Conservation (phyloP, 176 grass and related monocot species). For the Carex littledalei region DNA sequence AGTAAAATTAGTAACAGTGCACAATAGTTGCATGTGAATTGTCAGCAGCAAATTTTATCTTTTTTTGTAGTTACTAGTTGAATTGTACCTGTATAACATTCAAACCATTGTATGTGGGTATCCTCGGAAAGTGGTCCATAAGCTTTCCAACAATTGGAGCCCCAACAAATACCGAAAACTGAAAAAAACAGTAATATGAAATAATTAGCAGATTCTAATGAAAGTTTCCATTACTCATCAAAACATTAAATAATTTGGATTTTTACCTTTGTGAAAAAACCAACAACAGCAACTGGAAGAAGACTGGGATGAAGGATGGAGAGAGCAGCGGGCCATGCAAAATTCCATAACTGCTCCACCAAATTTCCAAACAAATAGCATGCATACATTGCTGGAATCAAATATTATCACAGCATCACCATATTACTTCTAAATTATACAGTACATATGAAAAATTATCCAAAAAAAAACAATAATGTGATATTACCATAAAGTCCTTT, state of each 20-base stretch:
- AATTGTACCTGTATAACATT: constrained; percentile 75
- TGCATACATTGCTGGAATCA: constrained; percentile 69
- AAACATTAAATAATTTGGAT: neutral
- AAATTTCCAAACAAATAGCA: constrained; percentile 88
- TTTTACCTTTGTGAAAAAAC: constrained; percentile 90
- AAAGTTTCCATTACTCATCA: neutral
- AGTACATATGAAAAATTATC: no score
- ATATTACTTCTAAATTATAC: no score
- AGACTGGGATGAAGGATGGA: constrained; percentile 82
- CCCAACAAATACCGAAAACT: constrained; percentile 79
- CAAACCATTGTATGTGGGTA: constrained; percentile 73
- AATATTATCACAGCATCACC: neutral
- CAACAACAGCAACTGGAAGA: constrained; percentile 84
- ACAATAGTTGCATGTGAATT: neutral
- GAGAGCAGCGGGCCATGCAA: constrained; percentile 82
- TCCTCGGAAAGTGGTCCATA: constrained; percentile 89
- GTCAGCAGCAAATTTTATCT: neutral
- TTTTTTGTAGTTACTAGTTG: neutral
- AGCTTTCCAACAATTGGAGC: constrained; percentile 85
- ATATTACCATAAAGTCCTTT: no score
- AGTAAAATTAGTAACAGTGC: constrained; percentile 11
- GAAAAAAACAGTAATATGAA: constrained; percentile 31
- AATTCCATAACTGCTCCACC: constrained; percentile 95
- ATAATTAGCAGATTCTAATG: neutral
- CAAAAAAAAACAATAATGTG: no score